Conservation (phyloP, 1,139 yeast species). For the Diutina pseudorugosa region DNA sequence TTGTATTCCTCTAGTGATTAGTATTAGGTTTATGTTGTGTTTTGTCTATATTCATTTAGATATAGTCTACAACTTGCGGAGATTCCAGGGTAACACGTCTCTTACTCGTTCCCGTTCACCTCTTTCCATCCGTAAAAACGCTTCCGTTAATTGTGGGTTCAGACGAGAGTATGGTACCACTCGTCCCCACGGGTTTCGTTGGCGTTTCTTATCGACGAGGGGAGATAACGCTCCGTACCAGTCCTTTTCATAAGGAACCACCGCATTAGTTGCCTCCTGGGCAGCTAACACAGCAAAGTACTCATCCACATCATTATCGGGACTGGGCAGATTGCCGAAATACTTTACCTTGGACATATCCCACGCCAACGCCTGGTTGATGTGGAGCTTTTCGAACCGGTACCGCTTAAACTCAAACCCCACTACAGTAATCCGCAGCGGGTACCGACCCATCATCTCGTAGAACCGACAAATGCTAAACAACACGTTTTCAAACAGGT, state of each 20-base stretch:
- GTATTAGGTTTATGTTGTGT: too few species aligned
- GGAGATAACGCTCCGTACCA: conserved; percentile 45
- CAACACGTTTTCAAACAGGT: conserved; percentile 68
- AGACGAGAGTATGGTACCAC: conserved; percentile 26
- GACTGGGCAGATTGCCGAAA: conserved; percentile 53
- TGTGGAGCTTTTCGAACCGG: conserved; percentile 48
- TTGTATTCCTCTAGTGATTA: too few species aligned
- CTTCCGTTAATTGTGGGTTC: conserved; percentile 13
- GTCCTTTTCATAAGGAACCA: conserved; percentile 42
- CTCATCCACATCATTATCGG: conserved; percentile 16
- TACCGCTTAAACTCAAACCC: conserved; percentile 66
- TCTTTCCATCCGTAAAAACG: background rate
- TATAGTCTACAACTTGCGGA: too few species aligned
- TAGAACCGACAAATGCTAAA: conserved; percentile 49
- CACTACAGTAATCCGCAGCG: conserved; percentile 40
- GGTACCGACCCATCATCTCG: conserved; percentile 36
- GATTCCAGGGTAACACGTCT: background rate
- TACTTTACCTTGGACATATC: conserved; percentile 27
- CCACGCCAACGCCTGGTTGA: conserved; percentile 29
- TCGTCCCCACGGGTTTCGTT: conserved; percentile 52
- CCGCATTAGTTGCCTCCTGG: conserved; percentile 45
- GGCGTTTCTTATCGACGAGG: conserved; percentile 26
- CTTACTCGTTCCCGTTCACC: conserved; percentile 1
- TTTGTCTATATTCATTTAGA: background rate
- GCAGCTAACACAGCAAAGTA: conserved; percentile 31